Base-by-base conservation (phyloP, 2,329 filamentous ascomycete species). In the Ceratocystis albifundus region DNA sequence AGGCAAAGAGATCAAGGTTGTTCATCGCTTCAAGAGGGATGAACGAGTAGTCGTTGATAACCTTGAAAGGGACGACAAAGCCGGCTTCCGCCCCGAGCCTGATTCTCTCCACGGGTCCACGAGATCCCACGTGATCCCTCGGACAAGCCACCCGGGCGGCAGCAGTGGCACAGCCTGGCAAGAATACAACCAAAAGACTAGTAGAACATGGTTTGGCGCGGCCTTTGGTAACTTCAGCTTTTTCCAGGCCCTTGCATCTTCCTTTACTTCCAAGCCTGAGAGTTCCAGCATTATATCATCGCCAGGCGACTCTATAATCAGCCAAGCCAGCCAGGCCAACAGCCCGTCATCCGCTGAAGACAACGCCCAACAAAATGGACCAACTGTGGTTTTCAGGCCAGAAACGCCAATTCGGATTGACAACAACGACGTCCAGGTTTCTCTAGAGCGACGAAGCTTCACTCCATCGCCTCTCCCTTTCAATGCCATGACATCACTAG, bases 401-500 rank as follows among this genome's bases (percentile, higher is more conserved):
- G 76, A 78, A 0, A 77, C 79, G 3, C 86, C 86, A 0, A 78
- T 97, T 4, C 81, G 87, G 6, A 76, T 97, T 0, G 85, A 88
- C 0, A 89, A 86, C 61, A 91, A 88, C 74, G 94, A 97, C 72
- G 82, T 97, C 70, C 96, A 96, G 74, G 88, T 97, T 70, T 87
- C 91, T 62, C 85, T 96, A 28, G 92, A 97, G 76, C 84, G 90
- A 6, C 85, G 92, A 45, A 96, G 91, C 75, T 88, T 87, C 72
- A 85, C 88, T 1, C 82, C 84, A 3, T 89, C 88, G 71, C 84
- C 83, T 8, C 87, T 94, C 75, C 88, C 90, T 0, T 83, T 90
- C 70, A 91, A 90, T 0, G 90, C 97, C 86, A 90, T 96, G 2
- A 96, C 93, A 0, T 87, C 92, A 0, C 87, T 97, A 8, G 92